These are phyloP conservation scores for Hirsutella thompsonii DNA, from an alignment of 2,329 filamentous ascomycete species.

Conservation along the genomic window DNA sequence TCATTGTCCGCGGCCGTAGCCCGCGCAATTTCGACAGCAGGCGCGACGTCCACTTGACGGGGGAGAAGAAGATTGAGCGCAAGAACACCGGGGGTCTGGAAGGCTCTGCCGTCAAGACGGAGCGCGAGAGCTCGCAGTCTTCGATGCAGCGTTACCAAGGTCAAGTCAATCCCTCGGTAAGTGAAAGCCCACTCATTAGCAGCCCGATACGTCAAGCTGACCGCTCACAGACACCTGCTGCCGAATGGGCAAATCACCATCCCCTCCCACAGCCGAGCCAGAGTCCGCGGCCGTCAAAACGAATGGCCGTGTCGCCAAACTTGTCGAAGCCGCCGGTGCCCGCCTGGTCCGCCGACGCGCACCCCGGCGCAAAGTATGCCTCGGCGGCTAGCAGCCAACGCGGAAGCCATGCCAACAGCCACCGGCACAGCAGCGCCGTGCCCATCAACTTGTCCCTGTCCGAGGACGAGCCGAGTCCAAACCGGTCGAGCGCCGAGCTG, in stretches of 20 bases:
- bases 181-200: slow-evolving; percentile 1
- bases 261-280: slow-evolving; percentile 20
- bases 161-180: slow-evolving; percentile 21
- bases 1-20: slow-evolving; percentile 86
- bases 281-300: slow-evolving; percentile 37
- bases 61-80: slow-evolving; percentile 33
- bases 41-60: slow-evolving; percentile 68
- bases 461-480: slow-evolving; percentile 46
- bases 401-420: slow-evolving; percentile 9
- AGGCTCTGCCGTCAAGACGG: slow-evolving; percentile 17
- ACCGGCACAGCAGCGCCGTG: slow-evolving; percentile 16
- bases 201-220: not conserved
- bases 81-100: slow-evolving; percentile 26
- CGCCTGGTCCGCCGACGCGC: slow-evolving; percentile 29
- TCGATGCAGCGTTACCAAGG: slow-evolving; percentile 18
- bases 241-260: slow-evolving; percentile 33
- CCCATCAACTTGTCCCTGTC: slow-evolving; percentile 44
- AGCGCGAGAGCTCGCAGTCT: slow-evolving; percentile 17
- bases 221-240: slow-evolving; percentile 17
- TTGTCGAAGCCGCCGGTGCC: slow-evolving; percentile 40
- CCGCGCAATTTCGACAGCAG: slow-evolving; percentile 88
- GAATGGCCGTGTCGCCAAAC: slow-evolving; percentile 37
- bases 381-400: slow-evolving; percentile 8
- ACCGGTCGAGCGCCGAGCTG: slow-evolving; percentile 34
- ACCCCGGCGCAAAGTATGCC: slow-evolving; percentile 10